phyloP scores from a whole-genome alignment of 169 alveolate genomes.

The Plasmodium adleri region DNA sequence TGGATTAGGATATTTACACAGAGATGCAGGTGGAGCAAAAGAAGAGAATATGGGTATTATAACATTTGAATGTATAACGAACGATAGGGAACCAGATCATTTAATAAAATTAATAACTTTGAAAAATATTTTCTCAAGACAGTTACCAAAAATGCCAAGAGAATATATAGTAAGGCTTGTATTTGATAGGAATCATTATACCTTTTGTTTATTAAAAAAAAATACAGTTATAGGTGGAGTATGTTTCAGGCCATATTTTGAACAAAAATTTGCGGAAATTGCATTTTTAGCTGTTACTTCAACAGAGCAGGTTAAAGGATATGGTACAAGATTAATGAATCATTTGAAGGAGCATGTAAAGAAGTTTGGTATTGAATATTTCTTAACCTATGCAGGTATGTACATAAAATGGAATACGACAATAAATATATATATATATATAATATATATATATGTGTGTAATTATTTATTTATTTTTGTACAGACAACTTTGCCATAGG shows the following conservation, averaged over 20 bases:
- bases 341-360: constrained; percentile 96
- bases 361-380: constrained; percentile 93
- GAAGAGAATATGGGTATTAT: constrained; percentile 93
- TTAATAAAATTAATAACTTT: constrained; percentile 92
- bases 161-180: constrained; percentile 97
- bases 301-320: constrained; percentile 97
- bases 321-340: constrained; percentile 99
- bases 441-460: not conserved
- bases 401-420: not conserved
- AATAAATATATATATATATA: not conserved
- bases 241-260: constrained; percentile 93
- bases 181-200: constrained; percentile 97
- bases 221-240: constrained; percentile 98
- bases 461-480: not conserved
- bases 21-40: constrained; percentile 94
- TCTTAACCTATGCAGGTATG: constrained; percentile 94
- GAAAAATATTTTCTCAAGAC: constrained; percentile 96
- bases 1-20: constrained; percentile 92
- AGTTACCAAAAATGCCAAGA: constrained; percentile 99
- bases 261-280: constrained; percentile 97
- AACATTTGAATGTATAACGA: constrained; percentile 92
- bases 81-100: constrained; percentile 93
- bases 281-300: constrained; percentile 99
- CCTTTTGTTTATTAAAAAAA: constrained; percentile 94
- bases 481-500: constrained; percentile 98